A percentile compares a stretch with the other conserved stretches of the same genome.
Conservation (phyloP, 192 early-diverging fungal genomes). For the Pilobolus umbonatus region DNA sequence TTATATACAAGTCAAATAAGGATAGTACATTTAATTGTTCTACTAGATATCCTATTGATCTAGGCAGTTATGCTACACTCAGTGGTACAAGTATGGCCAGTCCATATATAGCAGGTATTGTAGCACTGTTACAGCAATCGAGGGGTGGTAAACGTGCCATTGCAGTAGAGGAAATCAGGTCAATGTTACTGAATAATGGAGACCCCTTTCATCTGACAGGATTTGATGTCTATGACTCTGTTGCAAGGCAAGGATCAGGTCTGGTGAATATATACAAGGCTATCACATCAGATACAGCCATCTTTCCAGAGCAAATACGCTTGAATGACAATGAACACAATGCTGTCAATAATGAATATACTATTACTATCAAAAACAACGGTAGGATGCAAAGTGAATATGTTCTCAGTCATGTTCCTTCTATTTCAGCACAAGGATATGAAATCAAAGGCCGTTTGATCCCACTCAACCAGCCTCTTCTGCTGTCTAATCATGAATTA, state of each 20-base stretch:
- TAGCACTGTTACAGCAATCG: slow-evolving; percentile 60
- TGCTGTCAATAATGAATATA: slow-evolving; percentile 24
- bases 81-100: slow-evolving; percentile 82
- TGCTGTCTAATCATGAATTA: not conserved
- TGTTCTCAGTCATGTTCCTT: slow-evolving; percentile 32
- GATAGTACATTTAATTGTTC: not conserved
- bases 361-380: slow-evolving; percentile 39
- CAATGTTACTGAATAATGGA: slow-evolving; percentile 51
- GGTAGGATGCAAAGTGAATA: slow-evolving; percentile 31
- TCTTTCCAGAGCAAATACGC: slow-evolving; percentile 54
- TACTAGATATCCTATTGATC: slow-evolving; percentile 22
- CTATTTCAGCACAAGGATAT: slow-evolving; percentile 42
- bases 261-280: slow-evolving; percentile 67
- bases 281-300: slow-evolving; percentile 40
- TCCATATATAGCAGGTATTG: slow-evolving; percentile 66
- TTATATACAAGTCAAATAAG: not conserved
- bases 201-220: slow-evolving; percentile 36
- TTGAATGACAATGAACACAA: slow-evolving; percentile 46
- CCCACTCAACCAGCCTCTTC: slow-evolving; percentile 29
- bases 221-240: slow-evolving; percentile 46
- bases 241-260: slow-evolving; percentile 67
- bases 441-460: slow-evolving; percentile 1
- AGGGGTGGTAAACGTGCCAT: slow-evolving; percentile 28
- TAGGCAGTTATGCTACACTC: slow-evolving; percentile 32
- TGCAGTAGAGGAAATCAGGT: slow-evolving; percentile 12